phyloP scores from a whole-genome alignment of 371 early-diverging fungal species.

The Mortierella sp. region DNA sequence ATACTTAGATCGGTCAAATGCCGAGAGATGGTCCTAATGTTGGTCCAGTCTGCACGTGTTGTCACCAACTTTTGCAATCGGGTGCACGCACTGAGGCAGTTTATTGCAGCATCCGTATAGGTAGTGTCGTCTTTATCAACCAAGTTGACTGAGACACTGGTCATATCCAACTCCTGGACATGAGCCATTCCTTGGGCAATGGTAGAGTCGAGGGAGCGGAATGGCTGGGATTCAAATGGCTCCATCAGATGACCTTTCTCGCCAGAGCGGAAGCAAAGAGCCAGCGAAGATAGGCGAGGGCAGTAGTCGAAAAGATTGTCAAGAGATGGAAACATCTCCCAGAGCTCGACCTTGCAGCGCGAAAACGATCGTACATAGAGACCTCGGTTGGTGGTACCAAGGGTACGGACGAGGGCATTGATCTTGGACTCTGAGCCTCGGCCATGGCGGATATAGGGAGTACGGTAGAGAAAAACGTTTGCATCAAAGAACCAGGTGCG shows the following conservation, averaged over 20 bases:
- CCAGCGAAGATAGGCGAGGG: slow-evolving; percentile 43
- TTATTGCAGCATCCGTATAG: slow-evolving; percentile 50
- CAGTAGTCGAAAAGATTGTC: slow-evolving; percentile 37
- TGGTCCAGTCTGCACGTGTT: slow-evolving; percentile 51
- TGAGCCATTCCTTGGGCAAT: slow-evolving; percentile 38
- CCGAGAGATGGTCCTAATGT: slow-evolving; percentile 41
- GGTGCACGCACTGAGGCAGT: slow-evolving; percentile 46
- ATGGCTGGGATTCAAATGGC: slow-evolving; percentile 41
- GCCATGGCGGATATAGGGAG: slow-evolving; percentile 41
- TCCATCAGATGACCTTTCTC: slow-evolving; percentile 49
- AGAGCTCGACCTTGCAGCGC: slow-evolving; percentile 52
- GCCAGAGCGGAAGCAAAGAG: slow-evolving; percentile 52
- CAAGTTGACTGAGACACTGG: slow-evolving; percentile 38
- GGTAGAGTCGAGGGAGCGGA: slow-evolving; percentile 28
- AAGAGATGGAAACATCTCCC: slow-evolving; percentile 52
- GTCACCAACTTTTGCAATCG: slow-evolving; percentile 54
- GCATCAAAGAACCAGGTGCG: slow-evolving; percentile 57
- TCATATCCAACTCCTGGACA: slow-evolving; percentile 48
- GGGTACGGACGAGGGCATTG: slow-evolving; percentile 42
- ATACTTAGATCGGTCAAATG: slow-evolving; percentile 47
- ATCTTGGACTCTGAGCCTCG: slow-evolving; percentile 46
- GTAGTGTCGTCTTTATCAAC: slow-evolving; percentile 42
- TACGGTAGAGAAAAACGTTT: slow-evolving; percentile 50
- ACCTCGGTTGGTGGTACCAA: slow-evolving; percentile 48
- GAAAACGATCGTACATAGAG: slow-evolving; percentile 52